Base-by-base conservation (phyloP, 441 rosid genomes). In the Pelargonium cotyledonis region DNA sequence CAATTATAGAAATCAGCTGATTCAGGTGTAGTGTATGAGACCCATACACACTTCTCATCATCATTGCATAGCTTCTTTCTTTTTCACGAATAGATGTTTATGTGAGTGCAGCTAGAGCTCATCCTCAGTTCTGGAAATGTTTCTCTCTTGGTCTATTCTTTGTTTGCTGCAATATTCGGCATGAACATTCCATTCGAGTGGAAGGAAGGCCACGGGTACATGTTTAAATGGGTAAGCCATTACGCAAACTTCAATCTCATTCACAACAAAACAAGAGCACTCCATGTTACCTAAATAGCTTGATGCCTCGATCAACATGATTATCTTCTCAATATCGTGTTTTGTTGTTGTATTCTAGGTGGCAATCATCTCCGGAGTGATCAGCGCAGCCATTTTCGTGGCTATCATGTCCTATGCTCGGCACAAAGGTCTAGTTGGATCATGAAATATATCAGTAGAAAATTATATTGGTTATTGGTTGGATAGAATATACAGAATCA, bases 1-100 rank as follows among this genome's bases (percentile, higher is more conserved):
- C 87, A 95, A 90, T 79, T 95, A 95, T 79, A 91, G 99, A 38
- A 95, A 95, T 78, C 96, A 95, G 85, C 85, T 95, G 65, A 95
- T 95, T 82, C 99, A 95, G 91, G 98, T 92, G 66, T 29, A 29
- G 31, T 29, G 3, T 1, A 2, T 29, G 31, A 29, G 31, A 29
- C 31, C 31, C 31, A 29, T 29, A 1, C 4, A 29, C 31, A 29
- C 31, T 38, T 68, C 57, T 26, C 35, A 46, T 68, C 11, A 29
- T 65, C 31, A 29, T 29, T 29, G 4, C 31, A 29, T 29, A 29
- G 31, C 31, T 29, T 29, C 31, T 29, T 1, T n/a, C n/a, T 1
- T 29, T 1, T 4, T 29, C 31, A 29, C 3, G 31, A 2, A 3
- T 29, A 29, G 31, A 7, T 31, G 44, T 29, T 12, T 18, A 5